Percentiles rank a stretch among this genome's conserved stretches.
Evolutionary conservation across 441 rosid species (phyloP).

Genomic region (Populus hybrid): DNA sequence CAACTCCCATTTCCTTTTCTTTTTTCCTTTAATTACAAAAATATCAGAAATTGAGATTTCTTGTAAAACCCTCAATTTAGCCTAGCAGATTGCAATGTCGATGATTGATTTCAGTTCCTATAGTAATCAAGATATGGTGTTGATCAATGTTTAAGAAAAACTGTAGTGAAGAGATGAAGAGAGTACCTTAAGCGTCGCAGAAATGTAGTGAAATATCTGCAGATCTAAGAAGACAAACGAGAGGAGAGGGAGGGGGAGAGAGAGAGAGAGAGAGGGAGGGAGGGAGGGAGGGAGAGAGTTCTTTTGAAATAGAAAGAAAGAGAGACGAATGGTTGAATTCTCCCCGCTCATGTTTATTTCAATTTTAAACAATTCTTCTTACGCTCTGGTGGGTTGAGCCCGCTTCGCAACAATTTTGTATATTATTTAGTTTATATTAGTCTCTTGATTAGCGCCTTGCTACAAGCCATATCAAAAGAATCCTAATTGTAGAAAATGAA

Average conservation of each 20-base stretch:
- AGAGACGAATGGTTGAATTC: background rate
- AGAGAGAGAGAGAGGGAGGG: background rate
- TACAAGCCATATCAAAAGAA: no score
- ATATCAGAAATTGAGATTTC: background rate
- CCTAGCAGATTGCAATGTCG: background rate
- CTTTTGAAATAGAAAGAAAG: background rate
- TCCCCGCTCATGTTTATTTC: slow-evolving; percentile 19
- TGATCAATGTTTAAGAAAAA: background rate
- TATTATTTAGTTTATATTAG: no score
- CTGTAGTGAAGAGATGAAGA: background rate
- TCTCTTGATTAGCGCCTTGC: no score
- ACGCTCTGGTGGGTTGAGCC: background rate
- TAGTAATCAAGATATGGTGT: background rate
- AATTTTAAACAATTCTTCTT: background rate
- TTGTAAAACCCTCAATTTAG: background rate
- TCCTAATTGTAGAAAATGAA: no score
- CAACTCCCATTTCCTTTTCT: slow-evolving; percentile 57
- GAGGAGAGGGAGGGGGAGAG: background rate
- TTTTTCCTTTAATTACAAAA: background rate
- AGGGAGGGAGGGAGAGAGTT: background rate
- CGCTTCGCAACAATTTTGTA: background rate
- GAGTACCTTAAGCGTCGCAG: slow-evolving; percentile 7
- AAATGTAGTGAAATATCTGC: background rate
- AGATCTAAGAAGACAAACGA: background rate
- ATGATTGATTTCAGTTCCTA: background rate